Evolutionary conservation across 177 flowering plant species (phyloP).

Genomic region (Telopea speciosissima): DNA sequence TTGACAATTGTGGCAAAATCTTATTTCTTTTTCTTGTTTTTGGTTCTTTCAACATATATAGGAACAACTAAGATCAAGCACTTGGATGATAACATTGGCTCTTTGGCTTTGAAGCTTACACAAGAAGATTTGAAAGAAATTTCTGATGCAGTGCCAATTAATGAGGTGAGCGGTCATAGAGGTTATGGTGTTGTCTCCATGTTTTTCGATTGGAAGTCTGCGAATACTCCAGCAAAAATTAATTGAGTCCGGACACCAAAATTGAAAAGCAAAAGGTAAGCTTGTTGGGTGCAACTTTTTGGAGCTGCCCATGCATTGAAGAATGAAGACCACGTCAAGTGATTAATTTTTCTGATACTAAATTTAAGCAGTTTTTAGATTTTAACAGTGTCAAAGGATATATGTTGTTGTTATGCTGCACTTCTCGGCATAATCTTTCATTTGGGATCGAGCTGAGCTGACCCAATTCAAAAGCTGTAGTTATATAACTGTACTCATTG

Average conservation of each 20-base stretch:
- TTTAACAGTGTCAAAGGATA: not conserved
- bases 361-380: not conserved
- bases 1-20: not conserved
- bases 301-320: not conserved
- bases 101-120: constrained; percentile 12
- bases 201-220: not conserved
- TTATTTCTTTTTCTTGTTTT: not conserved
- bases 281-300: not conserved
- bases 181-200: not conserved
- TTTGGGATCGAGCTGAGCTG: not conserved
- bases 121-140: constrained; percentile 15
- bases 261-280: not conserved
- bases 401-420: not conserved
- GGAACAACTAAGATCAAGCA: constrained; percentile 17
- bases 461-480: no score
- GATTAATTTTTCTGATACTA: not conserved
- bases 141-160: constrained; percentile 10
- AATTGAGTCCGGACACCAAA: not conserved
- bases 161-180: constrained; percentile 13
- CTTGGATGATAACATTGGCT: constrained; percentile 8
- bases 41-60: not conserved
- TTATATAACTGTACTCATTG: no score
- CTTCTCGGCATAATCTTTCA: no score
- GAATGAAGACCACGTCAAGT: not conserved
- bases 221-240: constrained; percentile 16